Evolutionary conservation across 805 yeast genomes (phyloP).

Genomic region (Ogataea ganodermae): DNA sequence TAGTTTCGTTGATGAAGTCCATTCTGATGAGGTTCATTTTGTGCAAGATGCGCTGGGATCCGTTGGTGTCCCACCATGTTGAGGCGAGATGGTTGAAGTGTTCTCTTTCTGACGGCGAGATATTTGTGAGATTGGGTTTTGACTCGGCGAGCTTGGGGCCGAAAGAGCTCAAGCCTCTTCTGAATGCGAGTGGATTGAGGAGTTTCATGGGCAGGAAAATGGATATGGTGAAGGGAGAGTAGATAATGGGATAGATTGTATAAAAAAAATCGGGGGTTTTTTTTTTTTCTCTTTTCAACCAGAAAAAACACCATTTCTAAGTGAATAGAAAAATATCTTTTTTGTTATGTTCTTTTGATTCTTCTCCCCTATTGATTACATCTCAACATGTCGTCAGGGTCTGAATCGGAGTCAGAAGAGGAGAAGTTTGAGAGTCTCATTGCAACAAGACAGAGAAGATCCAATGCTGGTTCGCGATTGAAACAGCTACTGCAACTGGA

Average conservation of each 20-base stretch:
- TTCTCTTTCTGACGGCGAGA: slow-evolving; percentile 62
- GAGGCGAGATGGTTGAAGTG: slow-evolving; percentile 87
- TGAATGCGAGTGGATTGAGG: not conserved
- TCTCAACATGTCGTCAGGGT: slow-evolving; percentile 10
- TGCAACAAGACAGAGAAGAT: slow-evolving; percentile 72
- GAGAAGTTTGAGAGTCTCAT: slow-evolving; percentile 58
- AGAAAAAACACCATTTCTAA: too few species aligned
- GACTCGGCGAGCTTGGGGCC: not conserved
- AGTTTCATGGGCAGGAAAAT: slow-evolving; percentile 1
- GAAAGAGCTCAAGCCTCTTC: not conserved
- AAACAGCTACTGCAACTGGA: slow-evolving; percentile 72
- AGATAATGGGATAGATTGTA: too few species aligned
- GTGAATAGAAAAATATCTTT: too few species aligned
- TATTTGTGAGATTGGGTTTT: slow-evolving; percentile 32
- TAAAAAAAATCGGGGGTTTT: too few species aligned
- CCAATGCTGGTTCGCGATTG: slow-evolving; percentile 89
- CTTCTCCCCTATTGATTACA: too few species aligned
- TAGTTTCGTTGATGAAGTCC: slow-evolving; percentile 76
- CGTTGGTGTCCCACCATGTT: slow-evolving; percentile 98
- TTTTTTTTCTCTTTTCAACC: too few species aligned
- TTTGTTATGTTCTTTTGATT: too few species aligned
- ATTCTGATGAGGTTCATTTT: slow-evolving; percentile 89
- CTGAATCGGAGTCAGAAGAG: slow-evolving; percentile 27
- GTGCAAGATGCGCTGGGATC: slow-evolving; percentile 91
- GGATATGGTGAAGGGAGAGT: not conserved